phyloP scores from a whole-genome alignment of 1,284 basidiomycete genomes.

The Cryptococcus maquisensis region DNA sequence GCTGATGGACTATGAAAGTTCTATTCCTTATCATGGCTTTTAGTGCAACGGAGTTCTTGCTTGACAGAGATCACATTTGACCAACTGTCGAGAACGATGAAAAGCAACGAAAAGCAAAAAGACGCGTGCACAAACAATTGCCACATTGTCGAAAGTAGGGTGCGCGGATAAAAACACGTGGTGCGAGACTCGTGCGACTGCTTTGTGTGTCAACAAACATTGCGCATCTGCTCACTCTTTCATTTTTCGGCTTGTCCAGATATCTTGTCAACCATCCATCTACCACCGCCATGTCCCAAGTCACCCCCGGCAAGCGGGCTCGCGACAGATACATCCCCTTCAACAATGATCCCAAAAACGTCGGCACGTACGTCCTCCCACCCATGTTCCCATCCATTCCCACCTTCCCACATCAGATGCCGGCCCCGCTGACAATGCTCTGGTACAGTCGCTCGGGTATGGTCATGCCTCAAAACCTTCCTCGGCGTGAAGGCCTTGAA shows the following conservation, averaged over 20 bases:
- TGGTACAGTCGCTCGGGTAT: constrained; percentile 35
- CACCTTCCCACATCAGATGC: neutral
- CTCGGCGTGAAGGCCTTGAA: constrained; percentile 77
- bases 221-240: neutral
- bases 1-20: no score
- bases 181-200: no score
- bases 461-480: constrained; percentile 53
- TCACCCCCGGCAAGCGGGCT: neutral
- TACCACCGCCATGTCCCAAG: neutral
- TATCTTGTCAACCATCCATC: neutral
- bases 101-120: no score
- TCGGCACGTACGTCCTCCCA: neutral
- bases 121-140: no score
- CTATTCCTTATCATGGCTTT: no score
- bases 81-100: no score
- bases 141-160: no score
- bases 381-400: neutral
- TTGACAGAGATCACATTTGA: no score
- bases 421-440: neutral
- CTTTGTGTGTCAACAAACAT: neutral
- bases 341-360: constrained; percentile 3
- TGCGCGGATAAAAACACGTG: no score
- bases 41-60: no score
- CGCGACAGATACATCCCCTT: constrained; percentile 2
- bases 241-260: no score